A percentile compares a stretch with the other conserved stretches of the same genome.
Evolutionary conservation across 2,329 filamentous ascomycete genomes (phyloP).

Genomic region (Fusarium subtropicale): DNA sequence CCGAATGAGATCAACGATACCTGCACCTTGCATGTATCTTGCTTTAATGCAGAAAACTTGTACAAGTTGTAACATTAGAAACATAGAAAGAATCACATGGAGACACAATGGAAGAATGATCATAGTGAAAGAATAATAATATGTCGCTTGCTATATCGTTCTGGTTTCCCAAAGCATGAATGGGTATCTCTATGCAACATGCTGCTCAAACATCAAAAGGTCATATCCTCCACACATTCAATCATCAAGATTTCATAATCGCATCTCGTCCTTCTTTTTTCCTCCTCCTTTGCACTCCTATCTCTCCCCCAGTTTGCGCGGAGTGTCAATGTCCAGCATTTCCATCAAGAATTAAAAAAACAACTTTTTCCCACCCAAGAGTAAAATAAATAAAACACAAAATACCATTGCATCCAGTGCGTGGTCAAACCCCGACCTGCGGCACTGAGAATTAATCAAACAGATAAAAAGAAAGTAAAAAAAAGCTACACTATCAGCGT

Average conservation of each 20-base stretch:
- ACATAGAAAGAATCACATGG: neutral
- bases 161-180: constrained; percentile 45
- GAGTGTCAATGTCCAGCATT: constrained; percentile 47
- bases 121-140: constrained; percentile 41
- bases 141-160: constrained; percentile 49
- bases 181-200: constrained; percentile 53
- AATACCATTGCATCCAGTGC: constrained; percentile 49
- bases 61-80: constrained; percentile 5
- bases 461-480: constrained; percentile 4
- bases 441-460: constrained; percentile 42
- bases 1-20: neutral
- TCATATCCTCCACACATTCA: constrained; percentile 42
- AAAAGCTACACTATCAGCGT: neutral
- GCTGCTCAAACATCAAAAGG: constrained; percentile 40
- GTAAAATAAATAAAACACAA: constrained; percentile 1
- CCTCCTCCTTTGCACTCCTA: constrained; percentile 35
- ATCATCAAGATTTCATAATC: constrained; percentile 46
- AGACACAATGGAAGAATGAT: neutral
- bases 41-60: neutral
- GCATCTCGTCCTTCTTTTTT: constrained; percentile 7
- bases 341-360: constrained; percentile 35
- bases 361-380: constrained; percentile 24
- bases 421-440: constrained; percentile 47
- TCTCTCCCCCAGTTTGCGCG: constrained; percentile 11
- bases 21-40: neutral